Conservation (phyloP, 2,329 filamentous ascomycete genomes). For the Herpotrichia juniperi region DNA sequence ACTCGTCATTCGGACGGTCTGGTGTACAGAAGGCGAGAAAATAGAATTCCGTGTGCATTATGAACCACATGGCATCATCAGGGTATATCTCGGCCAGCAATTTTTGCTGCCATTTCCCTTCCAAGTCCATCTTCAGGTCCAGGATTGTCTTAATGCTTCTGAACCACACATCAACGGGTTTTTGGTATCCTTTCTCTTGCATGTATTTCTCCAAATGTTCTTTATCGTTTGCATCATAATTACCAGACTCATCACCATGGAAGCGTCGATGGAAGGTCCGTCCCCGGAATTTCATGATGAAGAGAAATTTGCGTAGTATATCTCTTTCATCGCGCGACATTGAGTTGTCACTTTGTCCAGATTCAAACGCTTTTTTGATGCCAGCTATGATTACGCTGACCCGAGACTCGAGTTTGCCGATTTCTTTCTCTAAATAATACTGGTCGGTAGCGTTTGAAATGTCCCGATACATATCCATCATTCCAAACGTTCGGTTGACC, state of each 20-base stretch:
- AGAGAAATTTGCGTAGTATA: constrained; percentile 1
- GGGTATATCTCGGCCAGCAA: neutral
- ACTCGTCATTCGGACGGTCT: neutral
- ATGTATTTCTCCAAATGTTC: neutral
- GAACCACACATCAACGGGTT: constrained; percentile 1
- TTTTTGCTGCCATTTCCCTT: neutral
- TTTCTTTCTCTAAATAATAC: constrained; percentile 4
- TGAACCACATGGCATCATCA: neutral
- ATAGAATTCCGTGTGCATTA: neutral
- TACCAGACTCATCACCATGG: neutral
- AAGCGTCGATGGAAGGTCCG: neutral
- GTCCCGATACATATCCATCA: constrained; percentile 10
- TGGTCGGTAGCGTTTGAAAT: neutral
- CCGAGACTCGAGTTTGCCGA: constrained; percentile 5
- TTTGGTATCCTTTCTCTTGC: neutral
- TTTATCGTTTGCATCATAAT: neutral
- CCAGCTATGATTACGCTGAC: constrained; percentile 1
- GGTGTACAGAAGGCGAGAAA: constrained; percentile 1
- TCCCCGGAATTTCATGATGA: constrained; percentile 1
- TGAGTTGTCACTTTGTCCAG: neutral
- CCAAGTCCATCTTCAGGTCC: neutral
- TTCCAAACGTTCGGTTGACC: neutral
- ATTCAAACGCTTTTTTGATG: constrained; percentile 6
- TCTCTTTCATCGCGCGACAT: neutral
- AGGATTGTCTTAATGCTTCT: constrained; percentile 1